These are phyloP conservation scores for Polygonum maritimum DNA, from an alignment of 148 eudicot genomes.

Conservation along the genomic window DNA sequence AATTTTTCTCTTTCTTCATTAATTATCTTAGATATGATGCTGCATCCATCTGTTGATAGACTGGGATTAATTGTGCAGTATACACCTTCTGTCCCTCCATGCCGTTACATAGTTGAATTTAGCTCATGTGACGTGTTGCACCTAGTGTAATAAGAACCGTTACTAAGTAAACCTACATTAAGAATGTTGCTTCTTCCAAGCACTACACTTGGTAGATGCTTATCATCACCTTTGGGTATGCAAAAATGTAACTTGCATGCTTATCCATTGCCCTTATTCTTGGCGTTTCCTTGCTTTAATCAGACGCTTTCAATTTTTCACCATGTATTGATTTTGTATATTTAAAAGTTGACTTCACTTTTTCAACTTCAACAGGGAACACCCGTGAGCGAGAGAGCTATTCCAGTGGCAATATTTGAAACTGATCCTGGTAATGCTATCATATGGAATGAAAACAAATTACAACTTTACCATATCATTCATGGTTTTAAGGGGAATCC, in stretches of 20 bases:
- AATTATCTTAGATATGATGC: not conserved
- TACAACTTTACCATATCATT: not conserved
- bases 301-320: not conserved
- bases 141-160: not conserved
- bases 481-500: not conserved
- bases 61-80: not conserved
- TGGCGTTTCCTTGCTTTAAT: not conserved
- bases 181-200: not conserved
- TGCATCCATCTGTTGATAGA: not conserved
- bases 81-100: not conserved
- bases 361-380: constrained; percentile 55
- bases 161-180: not conserved
- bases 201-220: not conserved
- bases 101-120: not conserved
- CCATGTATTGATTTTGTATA: not conserved
- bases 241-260: not conserved
- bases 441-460: not conserved
- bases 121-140: not conserved
- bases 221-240: not conserved
- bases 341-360: not conserved
- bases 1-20: not conserved
- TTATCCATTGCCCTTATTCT: not conserved
- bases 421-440: constrained; percentile 65
- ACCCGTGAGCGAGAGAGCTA: constrained; percentile 97
- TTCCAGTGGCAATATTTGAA: constrained; percentile 97